A percentile compares a stretch with the other conserved stretches of the same genome.
These are phyloP conservation scores for Verticillium nubilum DNA, from an alignment of 2,329 filamentous ascomycete genomes.

Conservation along the genomic window DNA sequence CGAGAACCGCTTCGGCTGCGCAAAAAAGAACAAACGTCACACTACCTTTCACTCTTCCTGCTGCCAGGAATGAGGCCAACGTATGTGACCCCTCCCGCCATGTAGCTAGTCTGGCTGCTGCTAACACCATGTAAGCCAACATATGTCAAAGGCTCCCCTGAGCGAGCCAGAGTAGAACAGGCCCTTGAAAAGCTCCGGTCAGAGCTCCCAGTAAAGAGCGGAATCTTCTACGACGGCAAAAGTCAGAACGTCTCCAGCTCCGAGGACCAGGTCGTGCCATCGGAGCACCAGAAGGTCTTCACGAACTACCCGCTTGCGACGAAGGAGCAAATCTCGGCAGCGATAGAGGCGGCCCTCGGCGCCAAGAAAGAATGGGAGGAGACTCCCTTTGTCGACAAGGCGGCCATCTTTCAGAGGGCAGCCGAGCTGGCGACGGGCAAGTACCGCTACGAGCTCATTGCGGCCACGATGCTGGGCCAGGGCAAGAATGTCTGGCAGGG, in stretches of 20 bases:
- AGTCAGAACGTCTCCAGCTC: conserved; percentile 18
- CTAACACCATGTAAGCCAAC: conserved; percentile 14
- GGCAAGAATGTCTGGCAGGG: conserved; percentile 34
- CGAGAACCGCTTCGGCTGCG: background rate
- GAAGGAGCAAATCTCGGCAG: conserved; percentile 11
- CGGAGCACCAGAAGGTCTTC: conserved; percentile 26
- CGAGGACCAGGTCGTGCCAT: conserved; percentile 25
- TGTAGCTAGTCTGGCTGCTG: conserved; percentile 22
- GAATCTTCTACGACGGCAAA: conserved; percentile 24
- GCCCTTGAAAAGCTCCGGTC: conserved; percentile 22
- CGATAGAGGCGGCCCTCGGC: conserved; percentile 22
- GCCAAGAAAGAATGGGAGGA: conserved; percentile 25
- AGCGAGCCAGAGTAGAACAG: conserved; percentile 22
- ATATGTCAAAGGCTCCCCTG: conserved; percentile 22
- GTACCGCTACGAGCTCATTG: conserved; percentile 25
- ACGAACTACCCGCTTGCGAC: conserved; percentile 27
- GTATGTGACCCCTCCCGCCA: conserved; percentile 13
- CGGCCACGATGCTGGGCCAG: conserved; percentile 33
- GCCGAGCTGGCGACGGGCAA: conserved; percentile 22
- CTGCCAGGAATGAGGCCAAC: conserved; percentile 5
- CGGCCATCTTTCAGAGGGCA: conserved; percentile 27
- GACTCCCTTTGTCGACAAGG: conserved; percentile 26
- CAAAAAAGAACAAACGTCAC: conserved; percentile 16
- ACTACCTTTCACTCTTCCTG: conserved; percentile 23
- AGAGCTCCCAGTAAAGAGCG: conserved; percentile 22